Base-by-base conservation (phyloP, 2,329 filamentous ascomycete genomes). In the Colletotrichum sublineola region DNA sequence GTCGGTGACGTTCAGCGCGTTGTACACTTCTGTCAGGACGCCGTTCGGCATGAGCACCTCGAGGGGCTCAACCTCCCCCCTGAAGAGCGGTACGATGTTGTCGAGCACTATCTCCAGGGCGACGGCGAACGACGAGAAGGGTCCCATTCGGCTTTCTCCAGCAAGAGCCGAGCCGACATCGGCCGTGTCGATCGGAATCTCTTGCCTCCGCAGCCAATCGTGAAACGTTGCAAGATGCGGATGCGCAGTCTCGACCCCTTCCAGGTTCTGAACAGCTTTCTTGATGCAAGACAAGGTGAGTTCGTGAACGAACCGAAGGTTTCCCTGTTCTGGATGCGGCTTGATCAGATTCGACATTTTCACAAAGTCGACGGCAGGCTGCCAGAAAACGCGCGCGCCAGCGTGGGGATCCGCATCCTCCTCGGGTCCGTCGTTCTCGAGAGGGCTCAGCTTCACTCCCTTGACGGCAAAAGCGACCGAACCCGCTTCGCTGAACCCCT, bases 21-120 rank as follows among this genome's bases (percentile, higher is more conserved):
- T 57, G 57, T 82, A 81, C 50, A 81, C 78, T 11, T 76, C 56
- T 12, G 77, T 71, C 1, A 82, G 73, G 20, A 79, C 73, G n/a
- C 77, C 74, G 55, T 82, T 75, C n/a, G 78, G 71, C 40, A 77
- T 77, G 11, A 84, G 70, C 29, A 78, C 74, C 63, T 83, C 81
- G 9, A 82, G 75, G 44, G 81, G 76, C 31, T 74, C 79, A 15
- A 57, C 75, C 44, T 79, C 74, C 8, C 79, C 81, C 1, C 77
- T 75, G 18, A 84, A 75, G 5, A 80, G 67, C 8, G 76, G 74
- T 1, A 77, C 72, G 18, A 84, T 58, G 31, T 77, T 77, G 38
- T 81, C 78, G 5, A 82, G 76, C 1, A 80, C 77, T 0, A 76
- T 31, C 33, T n/a, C 9, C 18, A 63, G 12, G 2, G 55, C 55